Base-by-base conservation (phyloP, 208 protist genomes). In the Novymonas esmeraldas region DNA sequence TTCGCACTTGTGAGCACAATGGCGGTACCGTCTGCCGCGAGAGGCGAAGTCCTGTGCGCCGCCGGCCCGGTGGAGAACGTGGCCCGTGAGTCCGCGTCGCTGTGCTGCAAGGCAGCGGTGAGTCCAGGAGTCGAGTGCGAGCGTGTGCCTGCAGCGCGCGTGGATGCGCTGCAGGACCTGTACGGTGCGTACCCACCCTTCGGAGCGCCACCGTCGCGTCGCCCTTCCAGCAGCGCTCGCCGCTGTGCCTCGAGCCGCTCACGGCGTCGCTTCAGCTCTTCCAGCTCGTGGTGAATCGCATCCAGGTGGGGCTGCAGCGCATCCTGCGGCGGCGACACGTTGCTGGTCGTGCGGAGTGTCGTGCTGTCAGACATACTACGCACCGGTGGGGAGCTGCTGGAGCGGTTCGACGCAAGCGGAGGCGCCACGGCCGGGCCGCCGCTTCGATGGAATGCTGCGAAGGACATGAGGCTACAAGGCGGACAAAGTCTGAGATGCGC, bases 201-300 rank as follows among this genome's bases (percentile, higher is more conserved):
- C n/a, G 58, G 0, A 41, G 51, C 26, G 22, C n/a, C n/a, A n/a
- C n/a, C n/a, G n/a, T 58, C 58, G 52, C 24, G 33, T 18, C 29
- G 51, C 33, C 70, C 67, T 28, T 76, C 75, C 49, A 90, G 73
- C 16, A 89, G 61, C 11, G 48, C 28, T 11, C 70, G 58, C 0
- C 89, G 82, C 45, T 87, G 83, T 36, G 70, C 54, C 60, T 94
- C 89, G 22, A 94, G 68, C 5, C 48, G 60, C 31, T 63, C 52
- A 1, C 89, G 82, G 0, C 82, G 89, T 24, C 73, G 61, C 31
- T 66, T 74, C n/a, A 94, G 52, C 7, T 55, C 46, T n/a, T 85
- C 81, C 33, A 94, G 49, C 52, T 90, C 83, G 24, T 70, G 68
- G 16, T 78, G 85, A 54, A 94, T 90, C 1, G 45, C 52, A 5